These are phyloP conservation scores for Cupressus sempervirens DNA, from an alignment of 75 land plant species.

Conservation along the genomic window DNA sequence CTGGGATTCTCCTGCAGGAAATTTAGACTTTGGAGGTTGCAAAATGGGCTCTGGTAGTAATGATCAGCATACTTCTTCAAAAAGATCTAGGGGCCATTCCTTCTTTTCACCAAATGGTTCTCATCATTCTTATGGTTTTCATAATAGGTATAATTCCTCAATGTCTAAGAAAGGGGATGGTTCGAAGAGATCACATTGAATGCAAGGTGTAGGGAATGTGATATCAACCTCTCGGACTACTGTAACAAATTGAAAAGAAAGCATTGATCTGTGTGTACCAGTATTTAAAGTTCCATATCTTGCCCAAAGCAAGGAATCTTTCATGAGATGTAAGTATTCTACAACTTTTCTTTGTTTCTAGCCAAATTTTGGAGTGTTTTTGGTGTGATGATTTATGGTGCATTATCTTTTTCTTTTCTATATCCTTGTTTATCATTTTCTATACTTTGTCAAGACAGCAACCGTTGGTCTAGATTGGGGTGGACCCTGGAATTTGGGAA, in stretches of 20 bases:
- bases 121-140: background rate
- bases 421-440: background rate
- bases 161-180: background rate
- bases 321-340: slow-evolving; percentile 1
- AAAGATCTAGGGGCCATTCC: background rate
- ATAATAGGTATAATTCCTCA: background rate
- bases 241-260: background rate
- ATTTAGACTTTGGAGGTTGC: background rate
- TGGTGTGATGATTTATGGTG: background rate
- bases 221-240: background rate
- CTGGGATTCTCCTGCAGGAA: slow-evolving; percentile 1
- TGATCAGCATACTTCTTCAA: background rate
- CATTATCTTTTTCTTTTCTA: background rate
- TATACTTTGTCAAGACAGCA: background rate
- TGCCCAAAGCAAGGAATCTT: background rate
- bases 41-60: background rate
- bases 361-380: background rate
- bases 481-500: background rate
- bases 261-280: background rate
- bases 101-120: background rate
- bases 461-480: background rate
- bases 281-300: background rate
- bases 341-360: background rate
- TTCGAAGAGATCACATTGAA: background rate
- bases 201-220: background rate